Evolutionary conservation across 2,329 filamentous ascomycete species (phyloP).

Genomic region (Claviceps spartinae): DNA sequence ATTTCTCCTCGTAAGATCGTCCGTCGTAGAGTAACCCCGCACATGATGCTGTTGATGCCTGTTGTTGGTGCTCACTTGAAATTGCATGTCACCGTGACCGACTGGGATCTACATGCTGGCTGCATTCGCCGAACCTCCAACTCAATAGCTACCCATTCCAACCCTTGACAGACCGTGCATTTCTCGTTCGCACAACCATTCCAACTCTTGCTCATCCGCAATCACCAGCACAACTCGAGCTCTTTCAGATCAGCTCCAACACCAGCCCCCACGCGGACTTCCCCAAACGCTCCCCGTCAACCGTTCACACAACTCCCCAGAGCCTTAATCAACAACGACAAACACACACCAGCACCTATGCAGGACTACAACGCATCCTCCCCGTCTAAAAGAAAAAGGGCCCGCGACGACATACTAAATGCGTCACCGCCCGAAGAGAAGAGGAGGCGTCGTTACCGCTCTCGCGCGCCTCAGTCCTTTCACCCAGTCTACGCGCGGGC

Average conservation of each 20-base stretch:
- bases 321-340: not conserved
- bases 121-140: no score
- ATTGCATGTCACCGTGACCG: no score
- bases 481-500: conserved; percentile 24
- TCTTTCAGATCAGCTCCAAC: not conserved
- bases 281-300: not conserved
- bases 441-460: conserved; percentile 21
- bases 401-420: not conserved
- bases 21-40: no score
- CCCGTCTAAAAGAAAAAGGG: conserved; percentile 10
- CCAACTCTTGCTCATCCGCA: not conserved
- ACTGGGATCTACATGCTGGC: no score
- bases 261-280: not conserved
- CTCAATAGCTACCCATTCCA: no score
- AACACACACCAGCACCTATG: not conserved
- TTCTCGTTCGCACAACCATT: not conserved
- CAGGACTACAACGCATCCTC: not conserved
- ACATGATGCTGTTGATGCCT: no score
- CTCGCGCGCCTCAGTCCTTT: conserved; percentile 22
- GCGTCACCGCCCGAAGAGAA: conserved; percentile 17
- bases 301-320: not conserved
- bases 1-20: no score
- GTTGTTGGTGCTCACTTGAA: no score
- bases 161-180: not conserved
- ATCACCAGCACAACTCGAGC: not conserved